Base-by-base conservation (phyloP, 371 early-diverging fungal genomes). In the Parasitella parasitica region DNA sequence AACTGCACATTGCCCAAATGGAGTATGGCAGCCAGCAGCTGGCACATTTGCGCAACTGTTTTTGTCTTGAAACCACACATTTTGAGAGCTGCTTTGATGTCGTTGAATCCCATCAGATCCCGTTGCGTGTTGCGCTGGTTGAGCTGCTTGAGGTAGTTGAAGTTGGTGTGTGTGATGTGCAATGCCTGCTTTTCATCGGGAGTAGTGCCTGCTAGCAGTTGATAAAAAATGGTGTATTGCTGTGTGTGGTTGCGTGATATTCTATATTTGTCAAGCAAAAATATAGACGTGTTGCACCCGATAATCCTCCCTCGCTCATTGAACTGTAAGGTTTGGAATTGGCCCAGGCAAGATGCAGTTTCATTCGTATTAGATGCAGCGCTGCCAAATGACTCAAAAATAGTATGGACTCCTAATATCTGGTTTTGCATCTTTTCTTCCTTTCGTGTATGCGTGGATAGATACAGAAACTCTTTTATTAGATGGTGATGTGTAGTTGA, bases 221-320 rank as follows among this genome's bases (percentile, higher is more conserved):
- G 85, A 74, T 94, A 92, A 71, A 96, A 94, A 22, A 94, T 81
- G 70, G 94, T 86, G 70, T 91, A 96, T 50, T 87, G 91, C 54
- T 88, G 76, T 38, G 89, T 88, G 18, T 82, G 51, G 28, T 60
- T 61, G 8, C 72, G 67, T 9, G 87, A 85, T 15, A 91, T 81
- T 48, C 91, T 83, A 58, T 80, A 78, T 36, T 90, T 86, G 70
- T 97, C 95, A 32, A 97, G 83, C 36, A 93, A 76, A 66, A 87
- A 96, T 8, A 89, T 83, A 28, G 93, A 82, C n/a, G 89, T 61
- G 66, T 89, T 88, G 7, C 86, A 81, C 48, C 97, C 95, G 28
- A 85, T 74, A 60, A 98, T 86, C 24, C 84, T 85, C 9, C 95
- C 93, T 24, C 83, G 76, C 35, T 81, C 84, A 71, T 88, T 84